Percentiles rank a stretch among this genome's conserved stretches.
These are phyloP conservation scores for Pholiota microspora DNA, from an alignment of 768 basidiomycete species.

Conservation along the genomic window DNA sequence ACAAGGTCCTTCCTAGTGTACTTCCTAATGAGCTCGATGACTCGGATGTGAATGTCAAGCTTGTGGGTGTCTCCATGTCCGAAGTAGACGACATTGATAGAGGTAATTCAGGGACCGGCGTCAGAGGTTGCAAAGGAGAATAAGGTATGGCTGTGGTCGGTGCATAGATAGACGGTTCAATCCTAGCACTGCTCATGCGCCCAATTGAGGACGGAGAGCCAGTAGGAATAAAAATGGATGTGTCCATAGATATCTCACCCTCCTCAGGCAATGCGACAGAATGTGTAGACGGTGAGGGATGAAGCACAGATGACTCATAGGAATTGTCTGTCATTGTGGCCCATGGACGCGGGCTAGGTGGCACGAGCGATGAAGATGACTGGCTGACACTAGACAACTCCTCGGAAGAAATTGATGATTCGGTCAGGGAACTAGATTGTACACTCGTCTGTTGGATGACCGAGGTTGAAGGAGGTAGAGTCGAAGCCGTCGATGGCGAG, in stretches of 20 bases:
- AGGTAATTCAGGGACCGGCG: constrained; percentile 36
- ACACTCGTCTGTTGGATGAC: constrained; percentile 11
- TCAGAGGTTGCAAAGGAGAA: constrained; percentile 36
- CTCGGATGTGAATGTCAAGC: constrained; percentile 28
- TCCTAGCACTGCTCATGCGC: constrained; percentile 41
- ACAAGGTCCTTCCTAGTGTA: constrained; percentile 38
- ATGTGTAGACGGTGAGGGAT: constrained; percentile 63
- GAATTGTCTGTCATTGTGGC: constrained; percentile 63
- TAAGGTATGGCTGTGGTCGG: constrained; percentile 28
- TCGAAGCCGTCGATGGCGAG: constrained; percentile 26
- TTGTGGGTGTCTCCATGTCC: constrained; percentile 32
- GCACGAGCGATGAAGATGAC: constrained; percentile 30
- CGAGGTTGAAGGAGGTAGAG: constrained; percentile 25
- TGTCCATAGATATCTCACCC: constrained; percentile 66
- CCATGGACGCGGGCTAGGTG: constrained; percentile 48
- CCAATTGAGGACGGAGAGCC: constrained; percentile 44
- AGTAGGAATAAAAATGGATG: constrained; percentile 69
- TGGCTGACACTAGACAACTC: constrained; percentile 43
- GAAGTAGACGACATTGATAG: constrained; percentile 28
- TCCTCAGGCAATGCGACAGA: constrained; percentile 58
- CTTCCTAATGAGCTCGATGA: constrained; percentile 35
- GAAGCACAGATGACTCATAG: constrained; percentile 75
- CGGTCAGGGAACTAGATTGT: constrained; percentile 11
- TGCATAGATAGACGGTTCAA: constrained; percentile 34
- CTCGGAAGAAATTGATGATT: constrained; percentile 29